These are phyloP conservation scores for Globisporangium megalacanthum DNA, from an alignment of 352 stramenopile genomes.

Conservation along the genomic window DNA sequence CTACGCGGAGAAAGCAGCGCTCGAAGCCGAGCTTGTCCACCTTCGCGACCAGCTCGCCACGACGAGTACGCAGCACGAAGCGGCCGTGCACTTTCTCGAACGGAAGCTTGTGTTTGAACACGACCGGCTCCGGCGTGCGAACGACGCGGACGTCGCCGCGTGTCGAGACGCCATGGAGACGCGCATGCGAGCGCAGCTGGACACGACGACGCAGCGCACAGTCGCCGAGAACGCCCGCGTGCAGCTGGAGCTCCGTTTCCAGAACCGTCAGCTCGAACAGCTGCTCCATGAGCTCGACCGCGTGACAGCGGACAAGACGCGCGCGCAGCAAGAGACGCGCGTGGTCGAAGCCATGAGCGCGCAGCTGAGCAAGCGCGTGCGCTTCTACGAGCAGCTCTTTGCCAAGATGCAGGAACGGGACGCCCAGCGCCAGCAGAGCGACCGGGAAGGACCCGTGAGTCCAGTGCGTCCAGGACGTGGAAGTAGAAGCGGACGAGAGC, in stretches of 20 bases:
- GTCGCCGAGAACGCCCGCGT: slow-evolving; percentile 62
- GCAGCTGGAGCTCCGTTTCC: slow-evolving; percentile 55
- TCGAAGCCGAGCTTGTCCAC: slow-evolving; percentile 22
- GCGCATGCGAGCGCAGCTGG: slow-evolving; percentile 49
- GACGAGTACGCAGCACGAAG: slow-evolving; percentile 32
- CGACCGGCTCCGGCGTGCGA: slow-evolving; percentile 42
- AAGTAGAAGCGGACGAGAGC: too few species aligned
- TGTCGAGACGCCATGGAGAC: slow-evolving; percentile 41
- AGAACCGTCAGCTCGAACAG: slow-evolving; percentile 49
- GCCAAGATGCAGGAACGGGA: slow-evolving; percentile 56
- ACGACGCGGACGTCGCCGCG: slow-evolving; percentile 34
- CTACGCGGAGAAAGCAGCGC: slow-evolving; percentile 29
- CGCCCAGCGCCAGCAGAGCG: too few species aligned
- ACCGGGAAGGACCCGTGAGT: slow-evolving; percentile 9
- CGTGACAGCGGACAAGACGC: slow-evolving; percentile 29
- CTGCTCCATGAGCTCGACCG: slow-evolving; percentile 46
- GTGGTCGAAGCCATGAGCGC: slow-evolving; percentile 64
- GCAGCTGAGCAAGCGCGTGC: slow-evolving; percentile 48
- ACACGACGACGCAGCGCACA: slow-evolving; percentile 53
- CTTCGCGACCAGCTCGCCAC: slow-evolving; percentile 21
- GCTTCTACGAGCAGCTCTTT: slow-evolving; percentile 67
- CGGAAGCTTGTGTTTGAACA: slow-evolving; percentile 61
- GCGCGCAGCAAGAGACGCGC: slow-evolving; percentile 36
- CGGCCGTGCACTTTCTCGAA: slow-evolving; percentile 40
- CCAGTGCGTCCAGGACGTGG: too few species aligned